These are phyloP conservation scores for Polygonum maritimum DNA, from an alignment of 148 eudicot species.

Conservation along the genomic window DNA sequence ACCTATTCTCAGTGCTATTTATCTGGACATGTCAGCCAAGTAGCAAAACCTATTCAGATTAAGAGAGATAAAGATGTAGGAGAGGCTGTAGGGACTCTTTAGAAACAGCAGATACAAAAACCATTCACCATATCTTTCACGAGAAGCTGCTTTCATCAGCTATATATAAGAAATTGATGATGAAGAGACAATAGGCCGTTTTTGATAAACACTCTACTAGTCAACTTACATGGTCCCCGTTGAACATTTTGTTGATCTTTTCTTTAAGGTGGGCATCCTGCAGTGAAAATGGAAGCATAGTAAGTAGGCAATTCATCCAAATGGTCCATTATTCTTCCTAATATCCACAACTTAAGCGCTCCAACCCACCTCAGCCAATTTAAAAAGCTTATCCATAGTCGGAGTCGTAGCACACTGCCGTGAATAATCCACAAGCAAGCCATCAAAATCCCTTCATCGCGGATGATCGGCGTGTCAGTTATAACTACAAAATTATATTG, in stretches of 20 bases:
- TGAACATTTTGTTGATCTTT: constrained; percentile 71
- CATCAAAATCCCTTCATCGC: constrained; percentile 62
- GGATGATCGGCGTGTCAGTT: neutral
- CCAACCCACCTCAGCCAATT: constrained; percentile 70
- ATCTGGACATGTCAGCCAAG: constrained; percentile 43
- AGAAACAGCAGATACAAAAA: neutral
- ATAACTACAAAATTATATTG: neutral
- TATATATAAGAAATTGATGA: neutral
- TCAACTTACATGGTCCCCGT: constrained; percentile 55
- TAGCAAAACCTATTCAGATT: neutral
- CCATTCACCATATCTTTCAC: neutral
- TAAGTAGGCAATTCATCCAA: neutral
- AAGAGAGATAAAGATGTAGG: neutral
- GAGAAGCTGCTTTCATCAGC: neutral
- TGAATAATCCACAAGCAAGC: constrained; percentile 73
- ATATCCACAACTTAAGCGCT: neutral
- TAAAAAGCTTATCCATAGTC: constrained; percentile 61
- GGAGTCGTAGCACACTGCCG: constrained; percentile 70
- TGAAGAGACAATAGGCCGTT: neutral
- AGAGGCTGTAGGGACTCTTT: neutral
- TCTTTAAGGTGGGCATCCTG: constrained; percentile 82
- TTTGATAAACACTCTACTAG: constrained; percentile 11
- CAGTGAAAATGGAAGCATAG: constrained; percentile 15
- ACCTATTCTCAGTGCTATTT: constrained; percentile 88
- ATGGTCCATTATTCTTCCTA: neutral